Evolutionary conservation across 169 alveolate genomes (phyloP), one percentile per base, ranked within the genome.

Genomic region (Besnoitia besnoiti): DNA sequence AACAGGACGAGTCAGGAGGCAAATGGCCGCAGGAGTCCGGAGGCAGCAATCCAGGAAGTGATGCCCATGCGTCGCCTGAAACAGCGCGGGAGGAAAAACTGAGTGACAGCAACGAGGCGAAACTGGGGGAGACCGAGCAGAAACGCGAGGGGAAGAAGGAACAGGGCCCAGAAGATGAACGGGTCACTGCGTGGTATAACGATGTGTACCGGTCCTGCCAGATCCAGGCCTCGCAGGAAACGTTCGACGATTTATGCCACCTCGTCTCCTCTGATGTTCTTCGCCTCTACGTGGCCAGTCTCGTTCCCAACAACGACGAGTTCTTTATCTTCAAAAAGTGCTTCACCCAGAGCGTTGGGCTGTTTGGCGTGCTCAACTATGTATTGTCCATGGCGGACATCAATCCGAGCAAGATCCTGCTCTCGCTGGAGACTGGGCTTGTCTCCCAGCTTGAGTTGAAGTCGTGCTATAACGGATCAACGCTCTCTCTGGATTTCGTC

Each of bases 301-400:
- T 84, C 35, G 80, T 85, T 44, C 94, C 33, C 14, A 77, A 89
- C 0, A 55, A 73, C 42, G 96, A 95, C 59, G 95, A 92, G 49
- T 85, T 94, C 27, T 94, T 94, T 44, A 35, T 85, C 39, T 94
- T 95, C 67, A 76, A 51, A 0, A 95, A 94, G 75, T 96, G 91
- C 49, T 95, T 95, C 85, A 94, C 96, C 27, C 90, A 90, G 61
- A 92, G 93, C 46, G n/a, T 90, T n/a, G 96, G 95, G 16, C 40
- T 95, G 59, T 59, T 91, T 0, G 84, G 95, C 59, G 44, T 93
- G 44, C 85, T 95, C 67, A 92, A 94, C 46, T 94, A 95, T 67
- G 62, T 95, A 0, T 59, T 95, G 35, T 92, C 94, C 33, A 94
- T 92, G 85, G 80, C 62, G 3, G 96, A 94, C 55, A 94, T 95